Evolutionary conservation across 768 basidiomycete genomes (phyloP).

Genomic region (Kwoniella sp.): DNA sequence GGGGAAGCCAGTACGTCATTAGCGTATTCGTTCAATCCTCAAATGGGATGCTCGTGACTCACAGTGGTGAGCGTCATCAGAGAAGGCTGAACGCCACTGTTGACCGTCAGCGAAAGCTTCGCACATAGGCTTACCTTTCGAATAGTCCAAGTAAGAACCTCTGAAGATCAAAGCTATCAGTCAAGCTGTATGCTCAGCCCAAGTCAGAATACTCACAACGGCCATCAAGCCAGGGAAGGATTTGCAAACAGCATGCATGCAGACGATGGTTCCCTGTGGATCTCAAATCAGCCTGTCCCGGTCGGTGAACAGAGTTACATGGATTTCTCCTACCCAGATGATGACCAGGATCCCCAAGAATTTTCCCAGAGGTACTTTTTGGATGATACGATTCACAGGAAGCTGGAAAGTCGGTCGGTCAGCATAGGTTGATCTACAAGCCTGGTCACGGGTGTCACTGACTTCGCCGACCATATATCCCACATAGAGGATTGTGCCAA

Average conservation of each 20-base stretch:
- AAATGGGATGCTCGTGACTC: constrained; percentile 25
- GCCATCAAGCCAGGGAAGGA: constrained; percentile 48
- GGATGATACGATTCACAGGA: constrained; percentile 61
- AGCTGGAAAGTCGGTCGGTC: constrained; percentile 57
- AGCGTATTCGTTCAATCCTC: neutral
- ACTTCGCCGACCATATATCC: constrained; percentile 38
- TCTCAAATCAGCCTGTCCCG: constrained; percentile 40
- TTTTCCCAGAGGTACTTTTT: constrained; percentile 62
- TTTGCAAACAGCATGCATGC: constrained; percentile 61
- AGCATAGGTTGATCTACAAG: constrained; percentile 10
- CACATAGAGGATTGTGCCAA: constrained; percentile 44
- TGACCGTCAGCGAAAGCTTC: neutral
- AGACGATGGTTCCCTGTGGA: constrained; percentile 61
- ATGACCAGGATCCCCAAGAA: constrained; percentile 60
- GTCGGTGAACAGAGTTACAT: no score
- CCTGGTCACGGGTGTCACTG: neutral
- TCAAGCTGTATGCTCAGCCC: no score
- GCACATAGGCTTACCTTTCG: constrained; percentile 17
- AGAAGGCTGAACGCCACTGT: constrained; percentile 35
- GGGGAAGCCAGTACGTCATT: neutral
- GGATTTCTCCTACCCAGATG: constrained; percentile 18
- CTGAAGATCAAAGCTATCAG: no score
- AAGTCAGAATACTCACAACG: constrained; percentile 17
- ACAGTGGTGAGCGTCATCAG: constrained; percentile 53
- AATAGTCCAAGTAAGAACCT: constrained; percentile 25